Base-by-base conservation (phyloP, 768 basidiomycete genomes). In the Terana coerulea region DNA sequence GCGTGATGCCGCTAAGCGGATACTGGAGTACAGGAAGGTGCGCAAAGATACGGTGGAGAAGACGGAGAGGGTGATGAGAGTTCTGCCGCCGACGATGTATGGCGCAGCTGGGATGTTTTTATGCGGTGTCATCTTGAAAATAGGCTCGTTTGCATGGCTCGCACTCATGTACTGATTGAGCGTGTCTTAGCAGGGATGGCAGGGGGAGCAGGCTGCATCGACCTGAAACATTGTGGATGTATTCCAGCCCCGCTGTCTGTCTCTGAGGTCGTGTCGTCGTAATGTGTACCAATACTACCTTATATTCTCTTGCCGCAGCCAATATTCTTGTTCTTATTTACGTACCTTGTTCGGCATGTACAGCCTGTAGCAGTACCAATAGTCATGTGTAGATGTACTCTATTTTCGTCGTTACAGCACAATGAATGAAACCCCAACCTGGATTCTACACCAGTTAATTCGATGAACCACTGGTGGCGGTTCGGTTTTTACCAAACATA, bases 401-500 rank as follows among this genome's bases (percentile, higher is more conserved):
- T n/a, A n/a, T n/a, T n/a, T n/a, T n/a, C n/a, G n/a, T n/a, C n/a
- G n/a, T n/a, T n/a, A n/a, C n/a, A n/a, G n/a, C n/a, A n/a, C n/a
- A n/a, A n/a, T n/a, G n/a, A n/a, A n/a, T n/a, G n/a, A n/a, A n/a
- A n/a, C n/a, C n/a, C n/a, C n/a, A n/a, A n/a, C n/a, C n/a, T n/a
- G n/a, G n/a, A n/a, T n/a, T n/a, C n/a, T n/a, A n/a, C n/a, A n/a
- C n/a, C n/a, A n/a, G n/a, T n/a, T n/a, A n/a, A n/a, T n/a, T n/a
- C n/a, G n/a, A n/a, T n/a, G n/a, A n/a, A n/a, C n/a, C n/a, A n/a
- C n/a, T n/a, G n/a, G n/a, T n/a, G n/a, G n/a, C n/a, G n/a, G n/a
- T n/a, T n/a, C n/a, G n/a, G n/a, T 39, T 9, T 49, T 53, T 33
- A 54, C 53, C 53, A 54, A 34, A 54, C 25, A 42, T 54, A 54